A percentile compares a stretch with the other conserved stretches of the same genome.
Conservation (phyloP, 352 stramenopile genomes). For the Thalassiosira exigua region DNA sequence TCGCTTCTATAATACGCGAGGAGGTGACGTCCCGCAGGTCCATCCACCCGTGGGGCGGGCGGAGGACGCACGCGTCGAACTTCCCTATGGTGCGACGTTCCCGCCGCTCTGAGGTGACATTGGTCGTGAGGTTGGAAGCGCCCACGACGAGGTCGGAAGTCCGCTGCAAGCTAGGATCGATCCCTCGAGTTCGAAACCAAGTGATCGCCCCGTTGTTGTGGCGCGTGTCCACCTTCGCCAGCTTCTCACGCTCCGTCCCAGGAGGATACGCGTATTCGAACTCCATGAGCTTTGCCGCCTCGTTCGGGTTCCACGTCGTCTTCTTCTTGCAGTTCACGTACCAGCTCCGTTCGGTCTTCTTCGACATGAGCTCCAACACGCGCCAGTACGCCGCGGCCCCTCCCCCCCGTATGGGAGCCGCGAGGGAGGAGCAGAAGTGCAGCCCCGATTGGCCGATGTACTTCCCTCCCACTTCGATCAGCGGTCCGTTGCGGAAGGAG, state of each 20-base stretch:
- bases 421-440: conserved; percentile 30
- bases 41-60: conserved; percentile 36
- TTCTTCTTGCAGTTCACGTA: conserved; percentile 18
- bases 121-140: background rate
- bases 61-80: conserved; percentile 29
- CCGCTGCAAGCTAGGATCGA: no score
- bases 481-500: background rate
- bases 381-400: conserved; percentile 39
- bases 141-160: no score
- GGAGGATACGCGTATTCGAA: background rate
- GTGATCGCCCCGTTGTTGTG: background rate
- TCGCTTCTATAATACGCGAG: conserved; percentile 23
- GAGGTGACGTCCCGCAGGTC: conserved; percentile 17
- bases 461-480: background rate
- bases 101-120: background rate
- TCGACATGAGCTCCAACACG: background rate
- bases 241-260: background rate
- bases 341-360: background rate
- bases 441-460: conserved; percentile 13
- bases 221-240: background rate
- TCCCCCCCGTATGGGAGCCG: conserved; percentile 29
- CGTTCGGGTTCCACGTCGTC: conserved; percentile 1
- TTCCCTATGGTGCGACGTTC: conserved; percentile 3
- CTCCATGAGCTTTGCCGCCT: background rate
- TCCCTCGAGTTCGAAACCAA: background rate